Percentiles rank a stretch among this genome's conserved stretches.
These are phyloP conservation scores for Metschnikowia borealis DNA, from an alignment of 805 yeast genomes.

Conservation along the genomic window DNA sequence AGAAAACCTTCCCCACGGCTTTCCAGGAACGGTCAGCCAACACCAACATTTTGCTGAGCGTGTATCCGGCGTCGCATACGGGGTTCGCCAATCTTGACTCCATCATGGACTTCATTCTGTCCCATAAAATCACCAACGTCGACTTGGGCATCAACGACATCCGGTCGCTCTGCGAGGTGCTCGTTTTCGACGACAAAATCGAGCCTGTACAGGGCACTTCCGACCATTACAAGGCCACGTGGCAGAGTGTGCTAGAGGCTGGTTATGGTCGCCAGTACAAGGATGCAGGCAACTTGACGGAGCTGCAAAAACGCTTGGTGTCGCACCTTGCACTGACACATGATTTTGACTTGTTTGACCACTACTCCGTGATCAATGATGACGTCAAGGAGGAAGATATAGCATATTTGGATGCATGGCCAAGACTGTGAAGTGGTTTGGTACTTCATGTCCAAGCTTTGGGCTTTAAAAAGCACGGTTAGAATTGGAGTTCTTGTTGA, in stretches of 20 bases:
- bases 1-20: conserved; percentile 71
- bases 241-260: conserved; percentile 74
- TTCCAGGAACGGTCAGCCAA: conserved; percentile 42
- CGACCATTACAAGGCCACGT: conserved; percentile 72
- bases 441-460: no score
- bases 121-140: conserved; percentile 73
- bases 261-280: conserved; percentile 45
- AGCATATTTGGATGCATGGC: conserved; percentile 49
- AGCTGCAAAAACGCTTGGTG: conserved; percentile 12
- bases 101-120: conserved; percentile 68
- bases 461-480: no score
- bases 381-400: conserved; percentile 36
- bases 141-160: conserved; percentile 74
- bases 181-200: conserved; percentile 80
- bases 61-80: conserved; percentile 55
- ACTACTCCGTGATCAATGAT: conserved; percentile 36
- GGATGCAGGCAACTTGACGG: conserved; percentile 16
- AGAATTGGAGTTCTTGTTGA: no score
- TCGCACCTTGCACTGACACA: conserved; percentile 10
- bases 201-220: conserved; percentile 55
- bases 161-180: conserved; percentile 78
- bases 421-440: conserved; percentile 14
- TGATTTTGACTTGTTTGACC: conserved; percentile 40
- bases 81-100: conserved; percentile 69
- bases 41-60: conserved; percentile 41